phyloP scores from a whole-genome alignment of 1,284 basidiomycete genomes.

The Cutaneotrichosporon sp. region DNA sequence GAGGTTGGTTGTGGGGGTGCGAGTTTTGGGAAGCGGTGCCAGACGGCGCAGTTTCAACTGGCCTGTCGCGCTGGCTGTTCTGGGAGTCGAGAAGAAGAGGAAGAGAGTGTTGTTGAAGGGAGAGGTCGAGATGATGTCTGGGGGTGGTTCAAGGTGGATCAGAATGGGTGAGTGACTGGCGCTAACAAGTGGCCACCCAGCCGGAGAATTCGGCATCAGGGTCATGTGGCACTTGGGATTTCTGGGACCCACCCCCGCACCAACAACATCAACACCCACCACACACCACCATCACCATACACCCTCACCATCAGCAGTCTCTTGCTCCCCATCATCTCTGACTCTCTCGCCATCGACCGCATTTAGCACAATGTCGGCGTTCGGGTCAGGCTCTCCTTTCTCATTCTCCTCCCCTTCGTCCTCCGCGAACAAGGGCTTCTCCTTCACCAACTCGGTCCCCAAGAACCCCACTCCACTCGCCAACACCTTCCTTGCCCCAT shows the following conservation, averaged over 20 bases:
- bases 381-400: conserved; percentile 13
- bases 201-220: neutral
- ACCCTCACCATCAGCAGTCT: neutral
- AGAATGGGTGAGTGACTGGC: neutral
- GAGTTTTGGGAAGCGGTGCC: neutral
- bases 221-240: conserved; percentile 4
- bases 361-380: conserved; percentile 4
- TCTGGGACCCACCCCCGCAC: neutral
- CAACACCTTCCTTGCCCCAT: conserved; percentile 18
- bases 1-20: neutral
- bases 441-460: conserved; percentile 12
- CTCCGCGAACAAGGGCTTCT: conserved; percentile 13
- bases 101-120: neutral
- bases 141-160: too few relatives aligned
- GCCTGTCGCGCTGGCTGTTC: neutral
- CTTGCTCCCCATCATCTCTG: neutral
- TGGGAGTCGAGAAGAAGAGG: neutral
- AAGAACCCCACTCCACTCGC: conserved; percentile 24
- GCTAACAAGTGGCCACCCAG: neutral
- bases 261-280: neutral
- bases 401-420: conserved; percentile 13
- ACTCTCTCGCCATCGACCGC: neutral
- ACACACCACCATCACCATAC: too few relatives aligned
- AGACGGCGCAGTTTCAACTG: neutral
- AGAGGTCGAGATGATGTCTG: too few relatives aligned